These are phyloP conservation scores for Sphaerosporella brunnea DNA, from an alignment of 495 filamentous ascomycete species.

Conservation along the genomic window DNA sequence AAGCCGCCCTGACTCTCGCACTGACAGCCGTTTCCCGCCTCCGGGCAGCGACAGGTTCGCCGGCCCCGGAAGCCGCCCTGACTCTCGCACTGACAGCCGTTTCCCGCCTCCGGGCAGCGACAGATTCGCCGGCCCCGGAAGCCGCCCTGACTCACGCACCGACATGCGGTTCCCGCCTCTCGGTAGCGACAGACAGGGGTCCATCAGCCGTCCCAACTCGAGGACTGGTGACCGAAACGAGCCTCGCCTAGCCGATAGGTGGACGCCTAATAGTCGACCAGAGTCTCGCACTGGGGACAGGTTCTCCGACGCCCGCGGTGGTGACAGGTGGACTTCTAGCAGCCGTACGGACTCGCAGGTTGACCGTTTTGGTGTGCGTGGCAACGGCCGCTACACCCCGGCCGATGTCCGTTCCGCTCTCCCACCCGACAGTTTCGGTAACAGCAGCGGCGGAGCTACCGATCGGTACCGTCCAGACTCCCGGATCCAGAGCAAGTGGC, in stretches of 20 bases:
- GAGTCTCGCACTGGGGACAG: not conserved
- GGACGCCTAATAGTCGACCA: not conserved
- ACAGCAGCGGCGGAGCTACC: not conserved
- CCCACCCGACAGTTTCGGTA: not conserved
- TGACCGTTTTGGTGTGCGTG: not conserved
- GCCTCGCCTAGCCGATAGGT: too few relatives aligned
- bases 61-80: too few relatives aligned
- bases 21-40: too few relatives aligned
- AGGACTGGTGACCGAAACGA: too few relatives aligned
- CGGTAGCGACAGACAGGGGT: too few relatives aligned
- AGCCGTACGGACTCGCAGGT: not conserved
- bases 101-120: too few relatives aligned
- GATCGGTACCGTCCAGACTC: not conserved
- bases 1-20: too few relatives aligned
- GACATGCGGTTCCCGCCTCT: not conserved
- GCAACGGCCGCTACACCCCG: not conserved
- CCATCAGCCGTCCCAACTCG: too few relatives aligned
- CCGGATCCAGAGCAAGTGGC: not conserved
- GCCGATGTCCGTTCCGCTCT: not conserved
- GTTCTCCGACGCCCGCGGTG: not conserved
- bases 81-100: too few relatives aligned
- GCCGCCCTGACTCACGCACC: too few relatives aligned
- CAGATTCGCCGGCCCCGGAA: too few relatives aligned
- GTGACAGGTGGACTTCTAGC: not conserved
- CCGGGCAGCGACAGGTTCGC: too few relatives aligned